Evolutionary conservation across 179 eudicot genomes (phyloP).

Genomic region (Gypsophila paniculata): DNA sequence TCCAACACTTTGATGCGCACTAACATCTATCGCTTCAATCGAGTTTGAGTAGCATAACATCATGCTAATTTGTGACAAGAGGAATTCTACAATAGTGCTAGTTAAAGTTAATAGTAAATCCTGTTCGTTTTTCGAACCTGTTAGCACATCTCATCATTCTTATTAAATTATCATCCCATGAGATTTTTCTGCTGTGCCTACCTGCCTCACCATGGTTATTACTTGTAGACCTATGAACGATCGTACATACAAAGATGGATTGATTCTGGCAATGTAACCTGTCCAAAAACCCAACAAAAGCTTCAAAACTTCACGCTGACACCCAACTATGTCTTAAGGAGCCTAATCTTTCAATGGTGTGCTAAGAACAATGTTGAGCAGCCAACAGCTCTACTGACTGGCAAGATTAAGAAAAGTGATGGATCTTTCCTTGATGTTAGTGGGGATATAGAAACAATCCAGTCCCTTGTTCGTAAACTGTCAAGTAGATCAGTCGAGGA

Average conservation of each 20-base stretch:
- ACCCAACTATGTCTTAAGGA: slow-evolving; percentile 42
- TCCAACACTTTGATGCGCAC: too few relatives aligned
- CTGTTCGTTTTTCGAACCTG: too few relatives aligned
- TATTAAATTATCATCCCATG: background rate
- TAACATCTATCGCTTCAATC: too few relatives aligned
- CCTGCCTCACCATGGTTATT: background rate
- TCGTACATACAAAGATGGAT: slow-evolving; percentile 52
- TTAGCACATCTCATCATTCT: too few relatives aligned
- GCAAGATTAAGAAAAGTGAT: slow-evolving; percentile 44
- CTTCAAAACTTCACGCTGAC: slow-evolving; percentile 40
- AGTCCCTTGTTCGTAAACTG: slow-evolving; percentile 39
- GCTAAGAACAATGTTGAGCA: slow-evolving; percentile 41
- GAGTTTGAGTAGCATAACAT: too few relatives aligned
- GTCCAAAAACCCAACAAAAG: slow-evolving; percentile 48
- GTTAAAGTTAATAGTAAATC: too few relatives aligned
- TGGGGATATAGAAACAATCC: slow-evolving; percentile 42
- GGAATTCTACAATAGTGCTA: too few relatives aligned
- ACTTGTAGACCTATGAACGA: slow-evolving; percentile 40
- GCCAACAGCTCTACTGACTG: slow-evolving; percentile 40
- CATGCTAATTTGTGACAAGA: too few relatives aligned
- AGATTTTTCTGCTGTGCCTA: background rate
- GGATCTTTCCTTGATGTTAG: slow-evolving; percentile 46
- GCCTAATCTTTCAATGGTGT: slow-evolving; percentile 46
- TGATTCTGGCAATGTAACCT: slow-evolving; percentile 43
- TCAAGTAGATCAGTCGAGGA: slow-evolving; percentile 34